phyloP scores from a whole-genome alignment of 164 flowering plant species.

The Tinospora cordifolia region DNA sequence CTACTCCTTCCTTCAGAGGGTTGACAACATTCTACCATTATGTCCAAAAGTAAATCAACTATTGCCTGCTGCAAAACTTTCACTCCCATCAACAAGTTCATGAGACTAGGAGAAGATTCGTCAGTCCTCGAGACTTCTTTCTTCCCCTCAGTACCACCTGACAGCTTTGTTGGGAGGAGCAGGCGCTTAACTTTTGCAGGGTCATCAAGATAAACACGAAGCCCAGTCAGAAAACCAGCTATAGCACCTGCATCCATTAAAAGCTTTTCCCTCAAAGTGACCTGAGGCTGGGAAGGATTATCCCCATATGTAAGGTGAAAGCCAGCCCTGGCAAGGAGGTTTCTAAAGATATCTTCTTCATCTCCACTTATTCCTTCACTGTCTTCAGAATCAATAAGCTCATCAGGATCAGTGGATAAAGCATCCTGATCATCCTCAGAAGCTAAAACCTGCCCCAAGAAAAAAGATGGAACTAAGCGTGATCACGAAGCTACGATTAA shows the following conservation, averaged over 20 bases:
- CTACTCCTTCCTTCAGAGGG: constrained; percentile 71
- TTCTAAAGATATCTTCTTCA: constrained; percentile 93
- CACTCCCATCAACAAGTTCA: constrained; percentile 98
- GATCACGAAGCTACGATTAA: background rate
- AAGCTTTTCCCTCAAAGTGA: constrained; percentile 87
- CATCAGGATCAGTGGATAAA: constrained; percentile 94
- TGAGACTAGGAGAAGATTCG: constrained; percentile 85
- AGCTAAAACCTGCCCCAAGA: constrained; percentile 65
- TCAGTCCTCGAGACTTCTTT: constrained; percentile 45
- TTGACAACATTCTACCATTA: constrained; percentile 98
- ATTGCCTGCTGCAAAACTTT: constrained; percentile 98
- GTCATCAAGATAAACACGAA: constrained; percentile 98
- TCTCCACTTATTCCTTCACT: constrained; percentile 97
- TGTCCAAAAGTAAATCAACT: constrained; percentile 86
- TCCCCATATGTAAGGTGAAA: constrained; percentile 93
- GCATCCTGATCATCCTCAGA: constrained; percentile 99
- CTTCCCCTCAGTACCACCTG: constrained; percentile 63
- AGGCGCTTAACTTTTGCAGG: constrained; percentile 94
- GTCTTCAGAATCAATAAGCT: constrained; percentile 91
- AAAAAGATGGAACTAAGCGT: constrained; percentile 4
- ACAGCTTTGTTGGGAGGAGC: constrained; percentile 91
- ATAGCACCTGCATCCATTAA: constrained; percentile 99
- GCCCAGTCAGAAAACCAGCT: constrained; percentile 95
- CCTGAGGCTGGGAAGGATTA: constrained; percentile 93
- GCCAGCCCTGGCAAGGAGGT: constrained; percentile 90